phyloP scores from a whole-genome alignment of 2,329 filamentous ascomycete genomes.

The Hansfordia pulvinata region DNA sequence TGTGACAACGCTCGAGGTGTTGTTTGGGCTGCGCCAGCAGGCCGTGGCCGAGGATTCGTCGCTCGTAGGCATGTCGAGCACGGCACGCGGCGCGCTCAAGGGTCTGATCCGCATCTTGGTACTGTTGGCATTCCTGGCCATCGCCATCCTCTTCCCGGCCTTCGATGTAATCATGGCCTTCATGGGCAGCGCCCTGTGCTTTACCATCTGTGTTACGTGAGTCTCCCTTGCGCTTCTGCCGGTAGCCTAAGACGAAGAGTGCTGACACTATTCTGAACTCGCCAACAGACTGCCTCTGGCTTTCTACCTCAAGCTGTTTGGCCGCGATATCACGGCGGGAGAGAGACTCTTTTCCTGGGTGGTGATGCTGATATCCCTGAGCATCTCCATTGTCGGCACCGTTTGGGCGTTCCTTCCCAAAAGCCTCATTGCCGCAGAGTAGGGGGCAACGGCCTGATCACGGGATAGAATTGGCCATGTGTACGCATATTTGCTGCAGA shows the following conservation, averaged over 20 bases:
- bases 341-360: slow-evolving; percentile 57
- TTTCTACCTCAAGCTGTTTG: slow-evolving; percentile 86
- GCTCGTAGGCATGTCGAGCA: slow-evolving; percentile 38
- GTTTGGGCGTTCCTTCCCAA: slow-evolving; percentile 81
- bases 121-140: slow-evolving; percentile 58
- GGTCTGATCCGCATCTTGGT: slow-evolving; percentile 49
- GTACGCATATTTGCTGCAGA: too few species aligned
- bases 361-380: slow-evolving; percentile 54
- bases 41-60: slow-evolving; percentile 29
- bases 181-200: slow-evolving; percentile 80
- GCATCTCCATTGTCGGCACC: slow-evolving; percentile 65
- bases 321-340: slow-evolving; percentile 46
- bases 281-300: slow-evolving; percentile 51
- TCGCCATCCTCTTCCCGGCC: slow-evolving; percentile 56
- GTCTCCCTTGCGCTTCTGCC: too few species aligned
- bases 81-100: slow-evolving; percentile 44
- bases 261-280: too few species aligned
- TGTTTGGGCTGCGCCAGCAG: slow-evolving; percentile 51
- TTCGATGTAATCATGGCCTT: slow-evolving; percentile 89
- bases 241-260: too few species aligned
- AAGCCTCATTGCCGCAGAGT: slow-evolving; percentile 48
- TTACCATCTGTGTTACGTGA: slow-evolving; percentile 79
- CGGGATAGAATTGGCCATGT: too few species aligned
- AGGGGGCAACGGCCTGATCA: slow-evolving; percentile 4
- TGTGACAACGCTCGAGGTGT: slow-evolving; percentile 68